Evolutionary conservation across 208 protist genomes (phyloP), one percentile per base, ranked within the genome.

Genomic region (Leishmania mexicana): DNA sequence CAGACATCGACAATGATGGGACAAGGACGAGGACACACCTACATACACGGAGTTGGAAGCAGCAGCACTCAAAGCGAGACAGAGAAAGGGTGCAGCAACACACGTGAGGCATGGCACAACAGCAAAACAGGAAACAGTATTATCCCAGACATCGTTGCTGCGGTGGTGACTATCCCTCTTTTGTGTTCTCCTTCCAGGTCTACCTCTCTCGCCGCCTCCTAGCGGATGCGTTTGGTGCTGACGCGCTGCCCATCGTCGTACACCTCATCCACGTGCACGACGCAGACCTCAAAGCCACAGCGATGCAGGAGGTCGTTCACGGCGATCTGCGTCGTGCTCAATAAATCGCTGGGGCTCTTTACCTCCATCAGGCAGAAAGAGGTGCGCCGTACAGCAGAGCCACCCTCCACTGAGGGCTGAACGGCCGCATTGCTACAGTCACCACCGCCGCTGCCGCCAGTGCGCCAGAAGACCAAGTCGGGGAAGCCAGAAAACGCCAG

Each of bases 251-350:
- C 83, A 49, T 74, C 77, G 67, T 82, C 73, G 40, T 83, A 53
- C 57, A 87, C 80, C 15, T 99, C 99, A 51, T 99, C 83, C 76
- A 99, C 96, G 81, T 98, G 95, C 42, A 94, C 89, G 57, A 99
- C 94, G 95, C 71, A 85, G 38, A 94, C 92, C 49, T 92, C 78
- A 80, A 97, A 96, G 35, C 93, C 93, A 65, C 92, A 95, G 19
- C 88, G 85, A 54, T 80, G 81, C 42, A 97, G 84, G 1, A 85
- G 79, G 77, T 97, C 93, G 76, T 94, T 90, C n/a, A 95, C 87
- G 2, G 62, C 68, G 15, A 91, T 88, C 79, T 97, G 94, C 81
- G 87, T 89, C 5, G 85, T 87, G 84, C 93, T 96, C 68, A 96
- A 81, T 19, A 68, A 83, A 65, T 96, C 94, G 51, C 81, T 89